phyloP scores from a whole-genome alignment of 2,329 filamentous ascomycete genomes.

The Bipolaris gigantea region DNA sequence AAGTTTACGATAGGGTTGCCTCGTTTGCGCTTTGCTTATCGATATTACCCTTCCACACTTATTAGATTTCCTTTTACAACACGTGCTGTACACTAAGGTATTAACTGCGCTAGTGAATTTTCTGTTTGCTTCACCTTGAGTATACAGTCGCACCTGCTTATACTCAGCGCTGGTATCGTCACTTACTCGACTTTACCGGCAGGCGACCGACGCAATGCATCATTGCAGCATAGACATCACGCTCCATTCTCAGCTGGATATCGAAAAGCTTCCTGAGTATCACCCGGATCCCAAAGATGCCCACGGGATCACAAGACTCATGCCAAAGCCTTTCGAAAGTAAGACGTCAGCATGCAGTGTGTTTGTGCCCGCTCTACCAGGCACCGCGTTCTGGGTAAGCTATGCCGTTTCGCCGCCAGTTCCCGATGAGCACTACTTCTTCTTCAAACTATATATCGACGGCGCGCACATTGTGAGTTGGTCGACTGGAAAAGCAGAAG shows the following conservation, averaged over 20 bases:
- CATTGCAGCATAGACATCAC: conserved; percentile 46
- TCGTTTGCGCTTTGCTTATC: neutral
- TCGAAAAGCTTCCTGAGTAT: conserved; percentile 46
- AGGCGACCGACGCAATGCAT: conserved; percentile 22
- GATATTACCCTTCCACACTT: neutral
- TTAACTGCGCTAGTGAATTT: neutral
- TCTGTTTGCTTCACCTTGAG: neutral
- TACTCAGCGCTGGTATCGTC: neutral
- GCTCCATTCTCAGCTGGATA: conserved; percentile 49
- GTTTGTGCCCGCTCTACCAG: conserved; percentile 41
- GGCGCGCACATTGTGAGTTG: conserved; percentile 48
- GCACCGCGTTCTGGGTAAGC: conserved; percentile 50
- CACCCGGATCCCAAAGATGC: conserved; percentile 23
- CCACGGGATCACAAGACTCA: conserved; percentile 7
- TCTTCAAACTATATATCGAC: conserved; percentile 53
- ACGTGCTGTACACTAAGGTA: neutral
- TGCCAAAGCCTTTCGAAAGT: conserved; percentile 23
- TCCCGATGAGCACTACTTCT: conserved; percentile 40
- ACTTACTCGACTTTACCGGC: neutral
- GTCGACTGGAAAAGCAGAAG: conserved; percentile 48
- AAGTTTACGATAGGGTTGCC: neutral
- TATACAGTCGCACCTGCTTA: neutral
- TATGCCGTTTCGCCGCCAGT: conserved; percentile 42
- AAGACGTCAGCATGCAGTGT: conserved; percentile 37
- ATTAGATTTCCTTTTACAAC: neutral